Evolutionary conservation across 2,329 filamentous ascomycete species (phyloP), one percentile per base, ranked within the genome.

Genomic region (Trichoderma sp.): DNA sequence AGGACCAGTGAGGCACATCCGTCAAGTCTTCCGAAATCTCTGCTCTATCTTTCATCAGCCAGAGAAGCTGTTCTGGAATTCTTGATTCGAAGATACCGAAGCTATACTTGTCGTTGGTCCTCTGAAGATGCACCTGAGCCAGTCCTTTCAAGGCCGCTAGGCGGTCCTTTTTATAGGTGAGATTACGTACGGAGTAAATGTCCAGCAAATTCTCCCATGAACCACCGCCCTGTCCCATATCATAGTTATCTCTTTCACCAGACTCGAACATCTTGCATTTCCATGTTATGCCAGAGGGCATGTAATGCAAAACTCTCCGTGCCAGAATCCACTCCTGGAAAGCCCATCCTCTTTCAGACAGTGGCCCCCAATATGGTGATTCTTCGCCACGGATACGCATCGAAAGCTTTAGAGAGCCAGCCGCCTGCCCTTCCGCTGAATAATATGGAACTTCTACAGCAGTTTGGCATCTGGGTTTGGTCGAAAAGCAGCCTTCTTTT

Each of bases 361-460:
- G n/a, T 53, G 47, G 47, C 0, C 47, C 47, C 20, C 11, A 1
- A 0, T 0, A 1, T 12, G 47, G 47, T 23, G 47, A 13, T 7
- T 23, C 47, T 3, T 3, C 5, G 0, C 47, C 47, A 0, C 6
- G 3, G 11, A 53, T 23, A 23, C 47, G 11, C 47, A 53, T 53
- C 2, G 47, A 53, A 5, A 23, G 47, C 20, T 23, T 53, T 12
- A 53, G 13, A 7, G 20, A 53, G 20, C 47, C 47, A 7, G 47
- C 47, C 0, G n/a, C 0, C 11, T 7, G 47, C n/a, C 47, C n/a
- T 23, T 7, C 47, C 5, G 20, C 20, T 4, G 0, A 13, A 13
- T 23, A 53, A 7, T 53, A 53, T 3, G 47, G 47, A 23, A 53
- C 20, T 2, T 53, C 47, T 23, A 53, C 11, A 3, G 11, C 1